Evolutionary conservation across 768 basidiomycete genomes (phyloP).

Genomic region (Tricholoma flavovirens): DNA sequence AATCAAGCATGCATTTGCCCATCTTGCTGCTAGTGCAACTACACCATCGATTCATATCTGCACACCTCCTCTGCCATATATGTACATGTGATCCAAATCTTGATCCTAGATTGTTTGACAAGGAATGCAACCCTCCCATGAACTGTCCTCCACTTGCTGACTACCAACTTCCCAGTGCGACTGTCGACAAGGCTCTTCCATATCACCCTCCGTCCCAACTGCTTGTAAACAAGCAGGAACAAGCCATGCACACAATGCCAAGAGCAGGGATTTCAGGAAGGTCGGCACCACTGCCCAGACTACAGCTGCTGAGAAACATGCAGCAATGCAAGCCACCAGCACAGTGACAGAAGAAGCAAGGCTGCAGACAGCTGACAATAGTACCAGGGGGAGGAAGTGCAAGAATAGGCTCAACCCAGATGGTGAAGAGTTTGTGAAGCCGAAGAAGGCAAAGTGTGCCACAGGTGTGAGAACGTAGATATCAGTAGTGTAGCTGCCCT

Average conservation of each 20-base stretch:
- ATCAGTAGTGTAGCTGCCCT: too few species aligned
- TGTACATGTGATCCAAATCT: background rate
- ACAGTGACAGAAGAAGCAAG: too few species aligned
- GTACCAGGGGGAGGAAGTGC: too few species aligned
- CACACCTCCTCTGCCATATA: background rate
- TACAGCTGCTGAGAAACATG: background rate
- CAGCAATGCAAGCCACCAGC: background rate
- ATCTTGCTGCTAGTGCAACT: background rate
- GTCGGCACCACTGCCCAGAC: background rate
- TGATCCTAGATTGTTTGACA: background rate
- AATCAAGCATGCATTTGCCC: background rate
- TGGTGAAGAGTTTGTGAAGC: too few species aligned
- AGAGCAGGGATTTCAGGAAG: too few species aligned
- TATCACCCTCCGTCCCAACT: background rate
- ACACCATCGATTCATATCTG: background rate
- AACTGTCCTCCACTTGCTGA: background rate
- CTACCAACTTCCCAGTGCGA: too few species aligned
- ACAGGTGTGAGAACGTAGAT: too few species aligned
- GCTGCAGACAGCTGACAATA: background rate
- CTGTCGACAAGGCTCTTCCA: background rate
- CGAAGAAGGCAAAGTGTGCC: too few species aligned
- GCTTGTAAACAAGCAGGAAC: background rate
- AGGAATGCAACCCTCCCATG: background rate
- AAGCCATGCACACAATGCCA: background rate
- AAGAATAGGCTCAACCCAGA: too few species aligned